Evolutionary conservation across 345 rosid species (phyloP).

Genomic region (Hibiscus mutabilis): DNA sequence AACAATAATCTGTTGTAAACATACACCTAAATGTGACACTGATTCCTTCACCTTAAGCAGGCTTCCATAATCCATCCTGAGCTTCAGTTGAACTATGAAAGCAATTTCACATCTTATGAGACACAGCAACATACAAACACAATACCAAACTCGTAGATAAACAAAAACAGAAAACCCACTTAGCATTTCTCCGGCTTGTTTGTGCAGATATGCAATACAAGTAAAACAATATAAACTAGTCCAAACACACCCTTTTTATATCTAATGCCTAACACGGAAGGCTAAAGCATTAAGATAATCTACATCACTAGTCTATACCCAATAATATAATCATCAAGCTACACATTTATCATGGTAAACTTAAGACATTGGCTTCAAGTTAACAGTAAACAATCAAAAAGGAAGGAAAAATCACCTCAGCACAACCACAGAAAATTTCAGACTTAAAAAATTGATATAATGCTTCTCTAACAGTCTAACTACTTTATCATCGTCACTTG

Average conservation of each 20-base stretch:
- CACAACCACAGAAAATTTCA: conserved; percentile 54
- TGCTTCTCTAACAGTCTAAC: conserved; percentile 61
- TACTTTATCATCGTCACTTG: conserved; percentile 54
- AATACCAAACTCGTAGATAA: neutral
- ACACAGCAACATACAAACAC: neutral
- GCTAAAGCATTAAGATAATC: neutral
- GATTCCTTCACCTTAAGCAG: neutral
- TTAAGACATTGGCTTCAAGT: neutral
- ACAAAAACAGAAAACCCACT: neutral
- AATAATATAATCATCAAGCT: neutral
- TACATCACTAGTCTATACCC: neutral
- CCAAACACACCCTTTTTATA: neutral
- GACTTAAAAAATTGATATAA: conserved; percentile 54
- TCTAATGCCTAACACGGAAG: neutral
- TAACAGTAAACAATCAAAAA: neutral
- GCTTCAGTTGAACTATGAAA: neutral
- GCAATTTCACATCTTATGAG: neutral
- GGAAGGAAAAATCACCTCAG: conserved; percentile 48
- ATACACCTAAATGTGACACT: neutral
- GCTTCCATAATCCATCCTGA: neutral
- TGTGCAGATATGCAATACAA: neutral
- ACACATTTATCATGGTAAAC: neutral
- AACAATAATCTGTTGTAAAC: neutral
- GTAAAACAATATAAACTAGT: neutral
- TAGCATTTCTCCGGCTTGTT: neutral